Percentiles rank a stretch among this genome's conserved stretches.
phyloP scores from a whole-genome alignment of 352 stramenopile genomes.

The Plasmopara viticola region DNA sequence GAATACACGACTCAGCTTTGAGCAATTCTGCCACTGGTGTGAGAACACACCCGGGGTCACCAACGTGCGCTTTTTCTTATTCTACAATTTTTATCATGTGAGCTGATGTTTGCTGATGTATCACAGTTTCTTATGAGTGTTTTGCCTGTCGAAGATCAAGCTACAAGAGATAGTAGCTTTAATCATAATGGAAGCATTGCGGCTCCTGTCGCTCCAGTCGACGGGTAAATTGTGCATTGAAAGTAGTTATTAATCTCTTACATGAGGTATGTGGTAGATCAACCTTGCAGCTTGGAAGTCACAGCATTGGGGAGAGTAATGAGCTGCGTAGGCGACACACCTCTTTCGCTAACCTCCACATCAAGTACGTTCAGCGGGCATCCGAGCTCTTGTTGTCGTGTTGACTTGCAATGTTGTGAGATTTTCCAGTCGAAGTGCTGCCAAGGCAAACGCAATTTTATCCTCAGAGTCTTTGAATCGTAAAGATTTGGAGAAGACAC shows the following conservation, averaged over 20 bases:
- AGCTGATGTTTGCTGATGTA: background rate
- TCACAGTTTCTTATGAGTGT: constrained; percentile 73
- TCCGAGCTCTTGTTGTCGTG: background rate
- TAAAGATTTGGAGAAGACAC: constrained; percentile 53
- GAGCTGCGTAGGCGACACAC: constrained; percentile 31
- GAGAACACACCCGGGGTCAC: constrained; percentile 68
- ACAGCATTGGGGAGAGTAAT: background rate
- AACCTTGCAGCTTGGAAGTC: constrained; percentile 7
- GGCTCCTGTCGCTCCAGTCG: constrained; percentile 25
- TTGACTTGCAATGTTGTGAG: background rate
- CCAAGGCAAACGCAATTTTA: constrained; percentile 19
- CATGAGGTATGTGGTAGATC: constrained; percentile 7
- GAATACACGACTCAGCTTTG: constrained; percentile 71
- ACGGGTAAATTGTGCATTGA: constrained; percentile 24
- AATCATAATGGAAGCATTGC: constrained; percentile 7
- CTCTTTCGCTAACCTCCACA: constrained; percentile 45
- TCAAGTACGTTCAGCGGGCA: constrained; percentile 29
- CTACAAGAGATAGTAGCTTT: constrained; percentile 6
- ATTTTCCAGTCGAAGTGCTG: constrained; percentile 24
- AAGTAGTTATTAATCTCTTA: constrained; percentile 1
- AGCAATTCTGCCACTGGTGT: constrained; percentile 85
- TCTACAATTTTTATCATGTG: background rate
- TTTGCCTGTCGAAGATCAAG: constrained; percentile 53
- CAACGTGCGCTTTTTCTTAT: constrained; percentile 31
- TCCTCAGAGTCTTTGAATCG: constrained; percentile 22